phyloP scores from a whole-genome alignment of 257 asterid genomes.

The Solanum virginianum region DNA sequence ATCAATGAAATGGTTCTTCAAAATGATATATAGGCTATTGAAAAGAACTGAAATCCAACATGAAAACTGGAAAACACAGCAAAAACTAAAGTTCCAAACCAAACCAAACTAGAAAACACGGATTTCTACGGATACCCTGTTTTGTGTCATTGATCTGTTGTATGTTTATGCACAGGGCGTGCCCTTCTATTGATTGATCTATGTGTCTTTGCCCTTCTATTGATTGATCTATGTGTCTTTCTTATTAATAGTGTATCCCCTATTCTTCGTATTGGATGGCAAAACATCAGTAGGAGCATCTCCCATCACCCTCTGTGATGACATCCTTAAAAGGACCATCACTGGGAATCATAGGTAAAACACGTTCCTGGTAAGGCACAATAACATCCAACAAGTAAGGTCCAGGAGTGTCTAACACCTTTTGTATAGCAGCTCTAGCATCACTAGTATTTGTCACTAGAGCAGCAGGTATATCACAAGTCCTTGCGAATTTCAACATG shows the following conservation, averaged over 20 bases:
- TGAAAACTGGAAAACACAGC: no score
- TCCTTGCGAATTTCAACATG: constrained; percentile 69
- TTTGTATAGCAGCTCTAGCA: constrained; percentile 43
- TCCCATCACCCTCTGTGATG: constrained; percentile 71
- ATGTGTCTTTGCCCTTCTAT: not conserved
- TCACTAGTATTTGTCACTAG: constrained; percentile 44
- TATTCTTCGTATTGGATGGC: not conserved
- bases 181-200: not conserved
- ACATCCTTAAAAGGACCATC: constrained; percentile 69
- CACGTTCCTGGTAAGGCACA: constrained; percentile 81
- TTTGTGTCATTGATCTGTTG: no score
- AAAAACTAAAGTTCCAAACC: no score
- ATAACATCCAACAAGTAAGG: constrained; percentile 72
- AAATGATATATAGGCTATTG: no score
- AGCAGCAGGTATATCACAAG: constrained; percentile 57
- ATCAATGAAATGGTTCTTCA: no score
- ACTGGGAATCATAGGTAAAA: constrained; percentile 80
- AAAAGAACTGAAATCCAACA: no score
- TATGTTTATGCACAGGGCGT: no score
- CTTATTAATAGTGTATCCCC: not conserved
- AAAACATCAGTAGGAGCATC: constrained; percentile 22
- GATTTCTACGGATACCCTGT: no score
- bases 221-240: not conserved
- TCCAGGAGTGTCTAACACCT: constrained; percentile 69
- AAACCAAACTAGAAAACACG: no score